phyloP scores from a whole-genome alignment of 192 early-diverging fungal species.

The Allomyces macrogynus region DNA sequence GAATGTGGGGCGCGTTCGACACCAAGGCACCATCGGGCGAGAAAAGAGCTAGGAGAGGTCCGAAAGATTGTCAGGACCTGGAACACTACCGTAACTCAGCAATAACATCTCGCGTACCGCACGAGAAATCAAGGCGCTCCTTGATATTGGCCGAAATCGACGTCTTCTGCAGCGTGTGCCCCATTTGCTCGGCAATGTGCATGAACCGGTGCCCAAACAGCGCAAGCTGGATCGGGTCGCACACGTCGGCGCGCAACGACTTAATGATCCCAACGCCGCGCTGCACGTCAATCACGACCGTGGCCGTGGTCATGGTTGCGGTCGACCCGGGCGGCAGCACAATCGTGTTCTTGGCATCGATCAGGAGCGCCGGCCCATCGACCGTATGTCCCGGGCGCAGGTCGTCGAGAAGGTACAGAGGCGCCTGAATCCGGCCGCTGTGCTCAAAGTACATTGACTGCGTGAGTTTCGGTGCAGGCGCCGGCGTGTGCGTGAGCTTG shows the following conservation, averaged over 20 bases:
- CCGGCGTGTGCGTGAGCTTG: neutral
- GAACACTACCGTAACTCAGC: constrained; percentile 1
- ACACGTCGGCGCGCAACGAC: too few relatives aligned
- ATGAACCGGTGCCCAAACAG: constrained; percentile 94
- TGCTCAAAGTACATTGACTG: constrained; percentile 56
- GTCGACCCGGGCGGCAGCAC: constrained; percentile 63
- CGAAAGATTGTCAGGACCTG: too few relatives aligned
- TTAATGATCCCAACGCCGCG: too few relatives aligned
- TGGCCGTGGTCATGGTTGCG: constrained; percentile 45
- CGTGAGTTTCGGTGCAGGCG: constrained; percentile 13
- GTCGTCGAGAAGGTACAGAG: constrained; percentile 44
- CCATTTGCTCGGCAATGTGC: constrained; percentile 97
- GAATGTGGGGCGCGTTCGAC: constrained; percentile 51
- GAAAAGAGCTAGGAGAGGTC: neutral
- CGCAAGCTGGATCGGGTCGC: constrained; percentile 73
- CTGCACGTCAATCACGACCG: constrained; percentile 6
- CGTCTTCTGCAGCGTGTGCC: constrained; percentile 80
- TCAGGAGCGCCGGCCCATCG: constrained; percentile 72
- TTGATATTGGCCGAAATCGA: constrained; percentile 94
- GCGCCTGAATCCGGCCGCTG: constrained; percentile 40
- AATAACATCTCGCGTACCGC: constrained; percentile 75
- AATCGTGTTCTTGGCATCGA: constrained; percentile 73
- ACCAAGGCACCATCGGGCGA: neutral
- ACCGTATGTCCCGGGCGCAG: constrained; percentile 44
- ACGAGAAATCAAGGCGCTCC: constrained; percentile 92